Evolutionary conservation across 1,139 yeast species (phyloP).

Genomic region (Kurtzmaniella quercitrusa): DNA sequence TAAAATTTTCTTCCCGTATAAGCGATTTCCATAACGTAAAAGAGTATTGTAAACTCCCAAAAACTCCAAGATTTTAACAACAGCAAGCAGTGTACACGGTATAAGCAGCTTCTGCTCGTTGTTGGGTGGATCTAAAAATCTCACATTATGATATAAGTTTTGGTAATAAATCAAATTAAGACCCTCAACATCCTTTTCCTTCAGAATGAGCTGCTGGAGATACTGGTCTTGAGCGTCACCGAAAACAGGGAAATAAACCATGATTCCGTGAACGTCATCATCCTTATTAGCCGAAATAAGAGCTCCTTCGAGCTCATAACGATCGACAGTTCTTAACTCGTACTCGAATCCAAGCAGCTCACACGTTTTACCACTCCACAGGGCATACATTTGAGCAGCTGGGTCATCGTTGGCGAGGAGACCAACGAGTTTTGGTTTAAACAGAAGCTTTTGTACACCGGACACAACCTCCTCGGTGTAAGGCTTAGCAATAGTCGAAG

Average conservation of each 20-base stretch:
- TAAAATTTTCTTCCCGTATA: slow-evolving; percentile 88
- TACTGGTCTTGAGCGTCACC: slow-evolving; percentile 95
- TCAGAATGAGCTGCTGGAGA: slow-evolving; percentile 81
- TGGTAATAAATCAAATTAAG: slow-evolving; percentile 86
- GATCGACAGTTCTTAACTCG: slow-evolving; percentile 68
- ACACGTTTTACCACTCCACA: slow-evolving; percentile 93
- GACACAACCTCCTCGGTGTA: slow-evolving; percentile 67
- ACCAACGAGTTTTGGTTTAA: slow-evolving; percentile 78
- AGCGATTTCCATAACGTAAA: slow-evolving; percentile 82
- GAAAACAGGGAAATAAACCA: slow-evolving; percentile 98
- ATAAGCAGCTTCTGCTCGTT: slow-evolving; percentile 76
- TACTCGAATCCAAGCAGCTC: slow-evolving; percentile 80
- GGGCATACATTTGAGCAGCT: slow-evolving; percentile 92
- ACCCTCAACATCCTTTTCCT: slow-evolving; percentile 95
- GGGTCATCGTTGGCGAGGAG: slow-evolving; percentile 90
- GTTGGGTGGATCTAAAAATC: slow-evolving; percentile 69
- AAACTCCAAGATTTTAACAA: slow-evolving; percentile 88
- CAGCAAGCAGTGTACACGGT: slow-evolving; percentile 95
- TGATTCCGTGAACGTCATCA: slow-evolving; percentile 77
- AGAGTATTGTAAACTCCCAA: slow-evolving; percentile 81
- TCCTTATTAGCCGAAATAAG: slow-evolving; percentile 81
- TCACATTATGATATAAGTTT: slow-evolving; percentile 87
- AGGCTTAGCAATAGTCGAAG: slow-evolving; percentile 81
- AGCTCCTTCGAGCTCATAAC: slow-evolving; percentile 81
- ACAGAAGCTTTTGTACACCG: slow-evolving; percentile 50